phyloP scores from a whole-genome alignment of 2,329 filamentous ascomycete genomes.

The Scytalidium lignicola region DNA sequence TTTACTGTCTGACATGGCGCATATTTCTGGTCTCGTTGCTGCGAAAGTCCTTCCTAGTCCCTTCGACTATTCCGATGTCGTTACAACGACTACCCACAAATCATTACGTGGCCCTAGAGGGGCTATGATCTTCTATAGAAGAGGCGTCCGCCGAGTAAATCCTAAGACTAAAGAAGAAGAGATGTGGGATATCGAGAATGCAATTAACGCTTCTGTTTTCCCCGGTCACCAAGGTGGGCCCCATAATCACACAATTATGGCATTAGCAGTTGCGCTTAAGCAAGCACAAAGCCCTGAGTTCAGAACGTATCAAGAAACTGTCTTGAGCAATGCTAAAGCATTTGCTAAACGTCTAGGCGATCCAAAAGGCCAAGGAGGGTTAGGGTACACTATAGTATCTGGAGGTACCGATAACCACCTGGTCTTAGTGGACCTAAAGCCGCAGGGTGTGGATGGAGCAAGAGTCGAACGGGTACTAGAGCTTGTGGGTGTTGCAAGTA shows the following conservation, averaged over 20 bases:
- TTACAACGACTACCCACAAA: constrained; percentile 98
- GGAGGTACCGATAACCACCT: constrained; percentile 98
- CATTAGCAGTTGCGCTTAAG: constrained; percentile 87
- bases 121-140: constrained; percentile 98
- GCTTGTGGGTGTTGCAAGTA: constrained; percentile 90
- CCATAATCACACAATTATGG: constrained; percentile 98
- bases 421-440: constrained; percentile 86
- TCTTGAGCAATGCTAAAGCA: constrained; percentile 85
- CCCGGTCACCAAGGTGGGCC: constrained; percentile 96
- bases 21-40: constrained; percentile 91
- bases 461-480: constrained; percentile 88
- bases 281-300: constrained; percentile 89
- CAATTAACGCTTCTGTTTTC: constrained; percentile 96
- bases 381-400: constrained; percentile 85
- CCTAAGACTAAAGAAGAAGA: constrained; percentile 81
- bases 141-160: constrained; percentile 78
- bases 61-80: constrained; percentile 85
- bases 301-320: constrained; percentile 84
- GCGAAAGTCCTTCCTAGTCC: constrained; percentile 87
- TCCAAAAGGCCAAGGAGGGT: constrained; percentile 65
- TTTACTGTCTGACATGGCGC: constrained; percentile 92
- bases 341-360: constrained; percentile 63
- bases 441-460: constrained; percentile 79
- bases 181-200: constrained; percentile 83
- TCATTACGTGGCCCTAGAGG: constrained; percentile 90